Base-by-base conservation (phyloP, 2,329 filamentous ascomycete species). In the Colletotrichum sp. region DNA sequence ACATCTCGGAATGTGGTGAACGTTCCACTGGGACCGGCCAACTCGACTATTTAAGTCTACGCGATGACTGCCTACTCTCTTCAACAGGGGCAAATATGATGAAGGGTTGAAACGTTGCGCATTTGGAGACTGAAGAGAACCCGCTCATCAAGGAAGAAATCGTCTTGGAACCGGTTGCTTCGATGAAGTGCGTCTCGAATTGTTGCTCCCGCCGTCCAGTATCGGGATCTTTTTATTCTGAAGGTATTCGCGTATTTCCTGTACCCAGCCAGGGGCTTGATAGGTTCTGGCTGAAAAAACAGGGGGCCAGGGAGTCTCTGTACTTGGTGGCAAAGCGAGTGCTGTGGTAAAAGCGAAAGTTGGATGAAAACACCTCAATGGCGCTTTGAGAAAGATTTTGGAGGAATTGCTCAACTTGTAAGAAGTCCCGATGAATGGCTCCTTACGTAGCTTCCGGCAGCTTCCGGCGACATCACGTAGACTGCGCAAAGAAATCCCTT, bases 251-350 rank as follows among this genome's bases (percentile, higher is more conserved):
- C 10, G 3, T 49, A 13, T 13, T 3, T 4, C 3, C 4, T 4
- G 3, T 13, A 4, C 10, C 24, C 24, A 24, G 24, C 24, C 24
- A 24, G 24, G 24, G 24, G 24, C 24, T 24, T 24, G 24, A 24
- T 24, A 24, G 24, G 24, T 24, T 24, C 24, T 24, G 24, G 24
- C 24, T 24, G 24, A 24, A 24, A 24, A 24, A 24, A 10, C 39
- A 9, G 8, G 39, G 4, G 1, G 16, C 0, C 16, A n/a, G 18
- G 16, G 16, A 44, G 39, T 18, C 18, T n/a, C 16, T n/a, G 18
- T 0, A 0, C 18, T 44, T 44, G 0, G 8, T 18, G 18, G 39
- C 8, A 44, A 18, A n/a, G 1, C 0, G 8, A n/a, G 9, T 3
- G 18, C 1, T n/a, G 8, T n/a, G 18, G 8, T 44, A 44, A 44